Conservation (phyloP, 257 asterid genomes). For the Nicotiana knightiana region DNA sequence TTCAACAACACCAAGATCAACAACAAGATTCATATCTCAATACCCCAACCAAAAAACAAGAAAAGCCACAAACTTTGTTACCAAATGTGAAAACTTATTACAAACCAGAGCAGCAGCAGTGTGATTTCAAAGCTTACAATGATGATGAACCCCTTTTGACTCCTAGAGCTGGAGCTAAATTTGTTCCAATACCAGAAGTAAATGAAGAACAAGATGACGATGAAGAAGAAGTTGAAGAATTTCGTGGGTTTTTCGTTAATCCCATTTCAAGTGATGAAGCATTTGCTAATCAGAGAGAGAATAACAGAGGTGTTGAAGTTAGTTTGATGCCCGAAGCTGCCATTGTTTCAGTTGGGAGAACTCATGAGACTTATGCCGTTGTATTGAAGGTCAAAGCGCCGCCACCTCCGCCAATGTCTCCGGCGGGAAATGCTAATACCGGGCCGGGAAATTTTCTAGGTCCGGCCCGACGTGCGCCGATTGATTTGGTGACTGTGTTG, state of each 20-base stretch:
- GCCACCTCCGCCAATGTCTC: not conserved
- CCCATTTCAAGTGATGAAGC: conserved; percentile 43
- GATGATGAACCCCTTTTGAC: conserved; percentile 77
- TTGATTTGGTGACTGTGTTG: conserved; percentile 78
- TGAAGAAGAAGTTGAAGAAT: conserved; percentile 48
- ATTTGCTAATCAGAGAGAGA: not conserved
- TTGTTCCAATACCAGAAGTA: conserved; percentile 31
- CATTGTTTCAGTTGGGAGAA: conserved; percentile 46
- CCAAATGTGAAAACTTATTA: not conserved
- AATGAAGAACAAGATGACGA: conserved; percentile 16
- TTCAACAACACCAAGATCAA: conserved; percentile 13
- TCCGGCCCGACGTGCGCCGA: conserved; percentile 67
- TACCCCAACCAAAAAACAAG: not conserved
- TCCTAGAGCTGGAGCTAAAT: conserved; percentile 36
- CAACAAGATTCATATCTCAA: conserved; percentile 9
- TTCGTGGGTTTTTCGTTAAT: conserved; percentile 68
- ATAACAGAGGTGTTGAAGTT: conserved; percentile 40
- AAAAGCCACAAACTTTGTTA: not conserved
- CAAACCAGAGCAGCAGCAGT: conserved; percentile 6
- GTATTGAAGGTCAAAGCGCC: conserved; percentile 76
- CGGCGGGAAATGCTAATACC: conserved; percentile 16
- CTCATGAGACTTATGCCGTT: conserved; percentile 54
- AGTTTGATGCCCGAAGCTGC: conserved; percentile 68
- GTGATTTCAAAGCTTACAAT: conserved; percentile 25
- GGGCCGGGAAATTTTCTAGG: conserved; percentile 19